phyloP scores from a whole-genome alignment of 2,329 filamentous ascomycete genomes.

The Sordariomycetes sp. region DNA sequence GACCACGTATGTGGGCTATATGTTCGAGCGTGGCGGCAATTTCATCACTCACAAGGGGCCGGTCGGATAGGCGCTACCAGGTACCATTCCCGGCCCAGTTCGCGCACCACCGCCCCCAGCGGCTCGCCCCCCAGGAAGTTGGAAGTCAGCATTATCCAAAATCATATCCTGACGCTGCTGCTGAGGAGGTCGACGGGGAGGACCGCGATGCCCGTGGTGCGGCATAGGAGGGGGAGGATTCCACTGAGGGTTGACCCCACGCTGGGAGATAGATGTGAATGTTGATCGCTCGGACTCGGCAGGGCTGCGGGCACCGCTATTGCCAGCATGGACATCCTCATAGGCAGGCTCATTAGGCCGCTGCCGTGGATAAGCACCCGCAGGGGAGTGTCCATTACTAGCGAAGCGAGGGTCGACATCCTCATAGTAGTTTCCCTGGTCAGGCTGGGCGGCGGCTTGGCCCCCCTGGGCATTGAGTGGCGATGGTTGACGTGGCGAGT shows the following conservation, averaged over 20 bases:
- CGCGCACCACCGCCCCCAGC: conserved; percentile 8
- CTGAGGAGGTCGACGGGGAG: conserved; percentile 26
- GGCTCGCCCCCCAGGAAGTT: conserved; percentile 44
- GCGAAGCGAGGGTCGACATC: conserved; percentile 87
- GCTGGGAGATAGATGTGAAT: conserved; percentile 85
- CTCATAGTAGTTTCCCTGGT: conserved; percentile 65
- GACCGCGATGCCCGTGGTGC: conserved; percentile 30
- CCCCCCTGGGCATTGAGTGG: conserved; percentile 11
- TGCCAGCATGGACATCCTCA: conserved; percentile 51
- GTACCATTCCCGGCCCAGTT: conserved; percentile 35
- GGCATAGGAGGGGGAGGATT: conserved; percentile 39
- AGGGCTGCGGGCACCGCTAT: conserved; percentile 54
- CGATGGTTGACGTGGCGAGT: conserved; percentile 35
- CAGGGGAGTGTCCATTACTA: conserved; percentile 20
- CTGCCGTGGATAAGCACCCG: conserved; percentile 10
- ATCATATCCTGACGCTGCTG: conserved; percentile 62
- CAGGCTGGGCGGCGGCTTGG: conserved; percentile 15
- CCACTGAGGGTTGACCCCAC: conserved; percentile 85
- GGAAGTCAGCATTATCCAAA: conserved; percentile 81
- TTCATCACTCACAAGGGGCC: conserved; percentile 20
- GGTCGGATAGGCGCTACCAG: conserved; percentile 42
- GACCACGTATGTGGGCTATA: no score
- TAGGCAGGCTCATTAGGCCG: conserved; percentile 30
- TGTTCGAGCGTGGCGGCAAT: no score
- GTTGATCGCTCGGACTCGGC: conserved; percentile 71